A percentile compares a stretch with the other conserved stretches of the same genome.
Conservation (phyloP, 495 filamentous ascomycete species). For the Penicillium cinerascens region DNA sequence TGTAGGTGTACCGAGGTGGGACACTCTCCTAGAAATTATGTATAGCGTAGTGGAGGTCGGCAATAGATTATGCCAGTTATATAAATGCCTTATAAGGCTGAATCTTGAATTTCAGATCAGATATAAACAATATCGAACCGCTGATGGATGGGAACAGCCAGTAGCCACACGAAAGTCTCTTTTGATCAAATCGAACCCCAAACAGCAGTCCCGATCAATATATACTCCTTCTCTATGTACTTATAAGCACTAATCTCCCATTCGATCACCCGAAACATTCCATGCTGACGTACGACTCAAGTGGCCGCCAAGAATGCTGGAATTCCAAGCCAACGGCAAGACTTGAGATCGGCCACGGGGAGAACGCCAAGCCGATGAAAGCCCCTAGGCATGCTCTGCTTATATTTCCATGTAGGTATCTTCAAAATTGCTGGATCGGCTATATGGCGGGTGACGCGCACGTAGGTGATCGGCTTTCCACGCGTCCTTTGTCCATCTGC, state of each 20-base stretch:
- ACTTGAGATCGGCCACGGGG: slow-evolving; percentile 10
- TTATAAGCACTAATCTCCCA: background rate
- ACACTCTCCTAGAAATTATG: background rate
- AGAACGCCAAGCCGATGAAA: background rate
- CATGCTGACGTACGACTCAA: background rate
- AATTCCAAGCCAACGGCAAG: slow-evolving; percentile 18
- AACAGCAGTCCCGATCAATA: background rate
- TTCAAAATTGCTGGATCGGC: background rate
- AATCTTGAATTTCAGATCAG: background rate
- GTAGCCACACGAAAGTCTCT: background rate
- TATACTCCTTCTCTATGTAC: background rate
- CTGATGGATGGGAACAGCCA: background rate
- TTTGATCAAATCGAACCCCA: background rate
- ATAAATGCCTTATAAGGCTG: background rate
- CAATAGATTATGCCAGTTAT: background rate
- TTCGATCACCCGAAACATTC: background rate
- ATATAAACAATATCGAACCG: background rate
- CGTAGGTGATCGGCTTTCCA: background rate
- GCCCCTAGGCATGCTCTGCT: background rate
- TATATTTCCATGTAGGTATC: no score
- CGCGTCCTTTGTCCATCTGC: background rate
- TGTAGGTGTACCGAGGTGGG: background rate
- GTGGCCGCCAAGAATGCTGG: background rate
- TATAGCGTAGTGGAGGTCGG: background rate
- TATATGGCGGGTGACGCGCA: slow-evolving; percentile 8